Conservation (phyloP, 2,329 filamentous ascomycete species). For the Stagonosporopsis vannaccii region DNA sequence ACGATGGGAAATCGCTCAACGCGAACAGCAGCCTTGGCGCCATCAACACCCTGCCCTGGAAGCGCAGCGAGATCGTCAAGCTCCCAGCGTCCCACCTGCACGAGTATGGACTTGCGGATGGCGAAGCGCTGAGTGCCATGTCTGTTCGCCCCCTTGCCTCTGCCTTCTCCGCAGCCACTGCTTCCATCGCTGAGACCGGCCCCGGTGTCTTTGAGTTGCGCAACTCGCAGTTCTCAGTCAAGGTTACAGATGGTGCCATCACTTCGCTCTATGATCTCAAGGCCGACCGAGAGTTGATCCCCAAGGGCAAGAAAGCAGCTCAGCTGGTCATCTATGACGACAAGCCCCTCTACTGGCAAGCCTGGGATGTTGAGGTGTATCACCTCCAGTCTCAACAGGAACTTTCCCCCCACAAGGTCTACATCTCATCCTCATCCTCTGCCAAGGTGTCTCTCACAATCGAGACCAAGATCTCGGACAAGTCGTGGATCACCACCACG, state of each 20-base stretch:
- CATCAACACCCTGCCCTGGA: slow-evolving; percentile 89
- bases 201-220: slow-evolving; percentile 76
- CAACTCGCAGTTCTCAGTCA: slow-evolving; percentile 78
- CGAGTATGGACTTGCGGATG: slow-evolving; percentile 52
- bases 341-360: slow-evolving; percentile 96
- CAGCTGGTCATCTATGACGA: slow-evolving; percentile 96
- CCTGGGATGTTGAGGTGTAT: slow-evolving; percentile 97
- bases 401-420: slow-evolving; percentile 71
- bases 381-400: slow-evolving; percentile 87
- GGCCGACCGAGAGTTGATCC: slow-evolving; percentile 78
- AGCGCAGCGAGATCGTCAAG: slow-evolving; percentile 75
- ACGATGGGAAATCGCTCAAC: slow-evolving; percentile 52
- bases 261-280: slow-evolving; percentile 81
- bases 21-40: slow-evolving; percentile 63
- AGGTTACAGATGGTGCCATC: slow-evolving; percentile 77
- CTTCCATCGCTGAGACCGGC: slow-evolving; percentile 59
- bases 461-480: slow-evolving; percentile 84
- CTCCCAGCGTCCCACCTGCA: slow-evolving; percentile 56
- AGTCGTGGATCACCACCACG: slow-evolving; percentile 85
- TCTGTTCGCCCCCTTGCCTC: slow-evolving; percentile 39
- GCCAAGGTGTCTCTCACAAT: slow-evolving; percentile 84
- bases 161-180: slow-evolving; percentile 39
- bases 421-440: slow-evolving; percentile 73
- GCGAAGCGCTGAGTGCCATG: slow-evolving; percentile 55
- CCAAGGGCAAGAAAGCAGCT: slow-evolving; percentile 77